These are phyloP conservation scores for Postia placenta DNA, from an alignment of 768 basidiomycete genomes.

Conservation along the genomic window DNA sequence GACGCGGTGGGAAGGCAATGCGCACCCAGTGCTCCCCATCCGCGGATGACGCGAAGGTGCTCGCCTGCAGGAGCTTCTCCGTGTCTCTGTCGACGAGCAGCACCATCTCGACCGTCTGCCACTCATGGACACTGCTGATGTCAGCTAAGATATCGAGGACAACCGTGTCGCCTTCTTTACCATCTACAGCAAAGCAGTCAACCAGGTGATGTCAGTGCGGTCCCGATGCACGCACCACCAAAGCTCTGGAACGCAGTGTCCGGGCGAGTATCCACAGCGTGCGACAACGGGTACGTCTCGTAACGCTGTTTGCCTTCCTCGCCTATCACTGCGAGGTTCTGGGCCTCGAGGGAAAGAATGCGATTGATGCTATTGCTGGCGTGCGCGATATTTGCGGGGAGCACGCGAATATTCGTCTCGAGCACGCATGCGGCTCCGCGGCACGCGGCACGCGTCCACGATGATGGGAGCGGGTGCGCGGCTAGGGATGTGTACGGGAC, in stretches of 20 bases:
- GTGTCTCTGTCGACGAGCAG: slow-evolving; percentile 32
- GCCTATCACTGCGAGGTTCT: slow-evolving; percentile 29
- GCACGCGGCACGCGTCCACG: slow-evolving; percentile 15
- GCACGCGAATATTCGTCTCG: slow-evolving; percentile 44
- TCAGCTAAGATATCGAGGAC: slow-evolving; percentile 31
- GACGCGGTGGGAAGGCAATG: too few species aligned
- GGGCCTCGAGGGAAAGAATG: slow-evolving; percentile 37
- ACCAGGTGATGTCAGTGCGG: too few species aligned
- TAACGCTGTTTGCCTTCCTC: slow-evolving; percentile 31
- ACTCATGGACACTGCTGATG: slow-evolving; percentile 15
- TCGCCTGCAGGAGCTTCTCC: slow-evolving; percentile 15
- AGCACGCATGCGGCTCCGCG: slow-evolving; percentile 35
- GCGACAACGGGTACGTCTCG: slow-evolving; percentile 39
- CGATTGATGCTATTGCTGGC: slow-evolving; percentile 25
- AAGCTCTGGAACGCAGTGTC: slow-evolving; percentile 47
- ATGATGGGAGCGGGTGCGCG: not conserved
- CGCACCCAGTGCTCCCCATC: slow-evolving; percentile 20
- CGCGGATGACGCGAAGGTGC: slow-evolving; percentile 15
- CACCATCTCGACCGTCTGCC: slow-evolving; percentile 23
- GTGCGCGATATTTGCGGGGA: slow-evolving; percentile 28
- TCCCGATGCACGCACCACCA: slow-evolving; percentile 38
- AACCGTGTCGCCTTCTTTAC: slow-evolving; percentile 31
- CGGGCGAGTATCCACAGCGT: slow-evolving; percentile 49
- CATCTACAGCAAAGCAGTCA: slow-evolving; percentile 14
- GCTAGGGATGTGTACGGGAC: slow-evolving; percentile 13